Evolutionary conservation across 192 early-diverging fungal species (phyloP).

Genomic region (Phycomyces blakesleeanus): DNA sequence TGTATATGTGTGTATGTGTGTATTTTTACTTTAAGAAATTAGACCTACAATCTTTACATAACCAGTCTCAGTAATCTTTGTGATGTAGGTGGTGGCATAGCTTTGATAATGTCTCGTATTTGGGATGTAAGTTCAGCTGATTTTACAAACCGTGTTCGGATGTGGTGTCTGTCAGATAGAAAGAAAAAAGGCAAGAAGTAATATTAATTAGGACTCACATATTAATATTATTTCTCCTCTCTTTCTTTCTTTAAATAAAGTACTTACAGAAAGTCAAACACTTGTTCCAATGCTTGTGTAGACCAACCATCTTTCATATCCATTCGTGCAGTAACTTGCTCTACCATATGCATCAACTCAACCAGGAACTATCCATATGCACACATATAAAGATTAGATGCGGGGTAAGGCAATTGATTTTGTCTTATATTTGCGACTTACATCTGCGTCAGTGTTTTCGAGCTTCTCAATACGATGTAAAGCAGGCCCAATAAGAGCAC

Average conservation of each 20-base stretch:
- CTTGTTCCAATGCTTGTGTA: conserved; percentile 43
- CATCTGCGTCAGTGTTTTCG: conserved; percentile 39
- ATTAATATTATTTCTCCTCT: too few species aligned
- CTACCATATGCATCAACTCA: conserved; percentile 42
- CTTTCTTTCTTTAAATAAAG: too few species aligned
- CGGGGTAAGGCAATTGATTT: neutral
- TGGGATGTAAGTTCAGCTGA: conserved; percentile 34
- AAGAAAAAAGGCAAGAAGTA: too few species aligned
- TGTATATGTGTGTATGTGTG: too few species aligned
- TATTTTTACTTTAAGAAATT: too few species aligned
- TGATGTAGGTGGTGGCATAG: conserved; percentile 31
- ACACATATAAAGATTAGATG: neutral
- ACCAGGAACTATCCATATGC: conserved; percentile 31
- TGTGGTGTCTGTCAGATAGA: conserved; percentile 37
- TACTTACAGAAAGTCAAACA: conserved; percentile 53
- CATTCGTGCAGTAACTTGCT: conserved; percentile 39
- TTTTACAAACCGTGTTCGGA: conserved; percentile 42
- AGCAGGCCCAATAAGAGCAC: conserved; percentile 65
- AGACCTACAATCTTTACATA: conserved; percentile 7
- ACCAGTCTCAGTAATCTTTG: conserved; percentile 35
- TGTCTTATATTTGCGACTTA: conserved; percentile 13
- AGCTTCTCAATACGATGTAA: conserved; percentile 67
- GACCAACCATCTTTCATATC: conserved; percentile 41
- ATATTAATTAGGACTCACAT: neutral
- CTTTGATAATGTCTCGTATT: conserved; percentile 32